Percentiles rank a stretch among this genome's conserved stretches.
Conservation (phyloP, 176 grass and related monocot genomes). For the Avena sativa region DNA sequence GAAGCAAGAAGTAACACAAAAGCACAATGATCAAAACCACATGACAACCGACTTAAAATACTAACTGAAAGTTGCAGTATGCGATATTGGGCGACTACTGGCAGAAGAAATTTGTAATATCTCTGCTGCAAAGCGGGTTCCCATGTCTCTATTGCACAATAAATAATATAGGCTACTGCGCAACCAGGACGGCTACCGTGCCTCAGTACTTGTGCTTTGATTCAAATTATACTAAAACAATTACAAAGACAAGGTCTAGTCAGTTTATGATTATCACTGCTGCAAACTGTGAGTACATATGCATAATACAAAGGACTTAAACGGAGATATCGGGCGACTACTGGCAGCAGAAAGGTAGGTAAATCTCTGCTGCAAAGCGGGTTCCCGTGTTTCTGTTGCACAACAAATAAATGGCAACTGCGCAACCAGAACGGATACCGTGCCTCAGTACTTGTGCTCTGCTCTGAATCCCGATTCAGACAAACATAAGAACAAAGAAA, state of each 20-base stretch:
- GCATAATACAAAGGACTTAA: background rate
- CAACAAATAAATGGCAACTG: constrained; percentile 42
- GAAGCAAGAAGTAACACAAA: background rate
- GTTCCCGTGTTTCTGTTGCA: constrained; percentile 46
- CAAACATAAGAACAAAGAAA: background rate
- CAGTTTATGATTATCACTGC: background rate
- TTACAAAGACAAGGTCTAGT: background rate
- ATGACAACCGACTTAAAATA: background rate
- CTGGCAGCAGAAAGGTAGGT: constrained; percentile 45
- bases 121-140: constrained; percentile 53
- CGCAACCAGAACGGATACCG: constrained; percentile 26
- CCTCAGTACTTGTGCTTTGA: constrained; percentile 58
- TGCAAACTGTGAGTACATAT: background rate
- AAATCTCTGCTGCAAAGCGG: constrained; percentile 51
- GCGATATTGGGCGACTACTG: constrained; percentile 41
- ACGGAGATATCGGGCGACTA: constrained; percentile 31
- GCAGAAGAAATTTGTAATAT: constrained; percentile 40
- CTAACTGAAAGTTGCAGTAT: background rate
- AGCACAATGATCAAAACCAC: background rate
- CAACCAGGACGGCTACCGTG: constrained; percentile 24
- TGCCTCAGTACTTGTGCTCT: constrained; percentile 57
- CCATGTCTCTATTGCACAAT: constrained; percentile 50
- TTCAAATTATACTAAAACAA: background rate
- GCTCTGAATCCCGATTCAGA: background rate
- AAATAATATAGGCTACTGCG: constrained; percentile 27